Evolutionary conservation across 2,329 filamentous ascomycete genomes (phyloP).

Genomic region (Colletotrichum eremochloae): DNA sequence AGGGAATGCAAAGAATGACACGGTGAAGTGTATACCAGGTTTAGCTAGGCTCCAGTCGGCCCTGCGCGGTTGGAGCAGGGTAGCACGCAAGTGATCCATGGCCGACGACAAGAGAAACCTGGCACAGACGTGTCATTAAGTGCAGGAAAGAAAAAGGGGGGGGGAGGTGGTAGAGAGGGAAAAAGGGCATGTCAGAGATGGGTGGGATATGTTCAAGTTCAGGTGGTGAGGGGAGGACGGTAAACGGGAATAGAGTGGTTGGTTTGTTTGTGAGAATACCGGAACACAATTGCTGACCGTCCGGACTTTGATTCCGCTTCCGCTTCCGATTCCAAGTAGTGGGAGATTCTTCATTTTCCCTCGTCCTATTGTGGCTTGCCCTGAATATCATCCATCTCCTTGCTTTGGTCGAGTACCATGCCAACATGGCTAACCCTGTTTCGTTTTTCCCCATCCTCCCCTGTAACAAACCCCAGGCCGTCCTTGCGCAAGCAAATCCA

Average conservation of each 20-base stretch:
- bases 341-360: neutral
- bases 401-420: neutral
- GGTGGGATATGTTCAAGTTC: neutral
- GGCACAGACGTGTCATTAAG: neutral
- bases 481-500: neutral
- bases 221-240: neutral
- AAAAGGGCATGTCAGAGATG: neutral
- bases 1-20: neutral
- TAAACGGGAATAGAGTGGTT: neutral
- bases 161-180: neutral
- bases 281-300: neutral
- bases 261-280: neutral
- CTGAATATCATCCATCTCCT: conserved; percentile 24
- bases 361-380: conserved; percentile 1
- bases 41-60: conserved; percentile 4
- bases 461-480: conserved; percentile 15
- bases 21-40: conserved; percentile 27
- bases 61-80: conserved; percentile 6
- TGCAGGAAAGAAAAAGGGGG: neutral
- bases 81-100: conserved; percentile 2
- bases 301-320: conserved; percentile 1
- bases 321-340: neutral
- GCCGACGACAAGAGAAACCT: neutral
- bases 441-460: neutral
- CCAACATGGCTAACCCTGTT: conserved; percentile 10